Evolutionary conservation across 202 grass and related monocot genomes (phyloP).

Genomic region (Dendrocalamus latiflorus): DNA sequence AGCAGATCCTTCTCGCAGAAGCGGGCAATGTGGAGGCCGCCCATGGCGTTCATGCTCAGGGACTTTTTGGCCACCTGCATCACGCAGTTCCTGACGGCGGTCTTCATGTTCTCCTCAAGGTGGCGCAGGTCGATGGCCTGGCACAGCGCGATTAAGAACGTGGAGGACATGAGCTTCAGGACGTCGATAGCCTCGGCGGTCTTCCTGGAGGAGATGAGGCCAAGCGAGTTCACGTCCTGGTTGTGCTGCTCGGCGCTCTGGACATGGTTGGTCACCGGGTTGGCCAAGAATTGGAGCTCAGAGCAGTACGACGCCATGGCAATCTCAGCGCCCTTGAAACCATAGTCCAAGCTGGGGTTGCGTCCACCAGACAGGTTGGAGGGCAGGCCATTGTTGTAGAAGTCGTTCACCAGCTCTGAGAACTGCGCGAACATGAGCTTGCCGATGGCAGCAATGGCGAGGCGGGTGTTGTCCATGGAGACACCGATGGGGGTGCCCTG

Average conservation of each 20-base stretch:
- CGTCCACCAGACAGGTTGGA: conserved; percentile 83
- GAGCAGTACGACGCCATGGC: conserved; percentile 94
- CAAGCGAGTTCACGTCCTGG: conserved; percentile 88
- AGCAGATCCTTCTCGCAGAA: conserved; percentile 79
- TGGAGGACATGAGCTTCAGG: conserved; percentile 82
- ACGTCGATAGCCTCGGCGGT: conserved; percentile 76
- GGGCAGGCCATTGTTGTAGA: conserved; percentile 85
- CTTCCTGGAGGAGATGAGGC: conserved; percentile 81
- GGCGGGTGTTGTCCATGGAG: conserved; percentile 90
- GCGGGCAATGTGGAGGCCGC: conserved; percentile 63
- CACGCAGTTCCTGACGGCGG: conserved; percentile 67
- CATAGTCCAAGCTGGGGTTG: conserved; percentile 88
- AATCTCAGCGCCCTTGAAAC: conserved; percentile 82
- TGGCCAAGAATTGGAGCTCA: conserved; percentile 76
- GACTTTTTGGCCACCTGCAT: conserved; percentile 67
- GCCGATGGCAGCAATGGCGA: conserved; percentile 73
- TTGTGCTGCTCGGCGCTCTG: conserved; percentile 96
- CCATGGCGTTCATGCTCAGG: conserved; percentile 50
- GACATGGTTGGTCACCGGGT: conserved; percentile 87
- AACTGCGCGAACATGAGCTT: conserved; percentile 93
- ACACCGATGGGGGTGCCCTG: conserved; percentile 70
- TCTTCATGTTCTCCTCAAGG: conserved; percentile 84
- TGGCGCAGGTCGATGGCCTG: conserved; percentile 86
- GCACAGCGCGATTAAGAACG: conserved; percentile 74
- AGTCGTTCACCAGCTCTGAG: conserved; percentile 86